Conservation (phyloP, 2,329 filamentous ascomycete genomes). For the Uncinocarpus reesii region DNA sequence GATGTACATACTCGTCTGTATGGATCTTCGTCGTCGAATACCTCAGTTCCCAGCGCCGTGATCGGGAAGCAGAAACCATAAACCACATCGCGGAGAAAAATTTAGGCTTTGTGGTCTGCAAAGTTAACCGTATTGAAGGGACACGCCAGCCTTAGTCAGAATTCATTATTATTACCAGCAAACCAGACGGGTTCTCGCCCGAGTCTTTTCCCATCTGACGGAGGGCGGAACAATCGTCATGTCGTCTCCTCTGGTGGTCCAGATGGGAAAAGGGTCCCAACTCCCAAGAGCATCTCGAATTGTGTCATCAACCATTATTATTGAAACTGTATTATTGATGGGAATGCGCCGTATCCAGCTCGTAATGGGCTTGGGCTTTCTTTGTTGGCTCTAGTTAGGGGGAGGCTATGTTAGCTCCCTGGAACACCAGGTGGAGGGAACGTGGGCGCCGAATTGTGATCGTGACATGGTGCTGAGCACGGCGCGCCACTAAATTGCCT, state of each 20-base stretch:
- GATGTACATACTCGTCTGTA: constrained; percentile 8
- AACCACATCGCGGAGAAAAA: constrained; percentile 9
- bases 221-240: not conserved
- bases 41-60: no score
- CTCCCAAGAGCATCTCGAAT: not conserved
- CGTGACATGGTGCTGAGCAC: constrained; percentile 10
- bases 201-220: not conserved
- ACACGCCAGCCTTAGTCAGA: no score
- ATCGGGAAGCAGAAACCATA: constrained; percentile 4
- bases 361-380: constrained; percentile 9
- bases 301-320: no score
- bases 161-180: no score
- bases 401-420: constrained; percentile 6
- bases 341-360: no score
- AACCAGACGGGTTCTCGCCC: no score
- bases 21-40: no score
- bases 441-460: constrained; percentile 9
- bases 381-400: constrained; percentile 9
- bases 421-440: constrained; percentile 1
- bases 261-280: not conserved
- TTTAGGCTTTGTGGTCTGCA: constrained; percentile 10
- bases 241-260: no score
- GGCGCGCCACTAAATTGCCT: constrained; percentile 11
- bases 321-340: no score
- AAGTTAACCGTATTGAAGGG: constrained; percentile 10